Conservation (phyloP, 768 basidiomycete species). For the Amanita thiersii region DNA sequence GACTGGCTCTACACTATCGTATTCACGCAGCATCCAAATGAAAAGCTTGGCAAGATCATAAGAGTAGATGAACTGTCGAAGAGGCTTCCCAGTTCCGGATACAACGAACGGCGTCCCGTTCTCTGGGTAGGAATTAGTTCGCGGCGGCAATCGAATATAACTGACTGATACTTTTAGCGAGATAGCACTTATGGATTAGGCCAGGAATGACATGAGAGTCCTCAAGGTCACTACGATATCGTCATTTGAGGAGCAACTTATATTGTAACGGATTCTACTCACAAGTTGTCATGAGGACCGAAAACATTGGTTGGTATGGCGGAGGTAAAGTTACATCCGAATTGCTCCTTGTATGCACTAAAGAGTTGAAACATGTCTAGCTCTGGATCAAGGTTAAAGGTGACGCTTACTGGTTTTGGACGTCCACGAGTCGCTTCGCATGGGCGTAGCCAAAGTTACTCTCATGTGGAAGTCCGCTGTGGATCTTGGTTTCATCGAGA, state of each 20-base stretch:
- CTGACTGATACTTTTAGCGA: constrained; percentile 65
- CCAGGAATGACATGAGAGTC: constrained; percentile 93
- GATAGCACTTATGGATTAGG: constrained; percentile 86
- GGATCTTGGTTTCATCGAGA: constrained; percentile 88
- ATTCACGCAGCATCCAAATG: constrained; percentile 87
- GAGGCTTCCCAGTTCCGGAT: constrained; percentile 84
- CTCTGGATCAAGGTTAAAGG: background rate
- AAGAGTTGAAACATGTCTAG: background rate
- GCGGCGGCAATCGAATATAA: constrained; percentile 4
- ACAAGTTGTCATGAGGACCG: constrained; percentile 93
- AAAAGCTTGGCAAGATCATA: constrained; percentile 91
- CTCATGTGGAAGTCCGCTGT: constrained; percentile 84
- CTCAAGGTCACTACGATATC: constrained; percentile 62
- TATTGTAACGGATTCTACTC: constrained; percentile 14
- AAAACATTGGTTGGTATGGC: constrained; percentile 99
- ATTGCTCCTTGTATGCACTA: constrained; percentile 95
- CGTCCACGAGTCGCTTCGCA: constrained; percentile 92
- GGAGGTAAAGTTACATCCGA: constrained; percentile 90
- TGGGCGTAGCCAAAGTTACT: constrained; percentile 97
- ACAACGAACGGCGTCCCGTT: constrained; percentile 82
- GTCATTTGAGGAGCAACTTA: background rate
- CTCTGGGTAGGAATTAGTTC: constrained; percentile 30
- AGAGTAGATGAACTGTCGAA: constrained; percentile 99
- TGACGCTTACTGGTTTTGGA: constrained; percentile 77
- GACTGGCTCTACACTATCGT: constrained; percentile 87